Conservation (phyloP, 805 yeast species). For the Ogataea ganodermae region DNA sequence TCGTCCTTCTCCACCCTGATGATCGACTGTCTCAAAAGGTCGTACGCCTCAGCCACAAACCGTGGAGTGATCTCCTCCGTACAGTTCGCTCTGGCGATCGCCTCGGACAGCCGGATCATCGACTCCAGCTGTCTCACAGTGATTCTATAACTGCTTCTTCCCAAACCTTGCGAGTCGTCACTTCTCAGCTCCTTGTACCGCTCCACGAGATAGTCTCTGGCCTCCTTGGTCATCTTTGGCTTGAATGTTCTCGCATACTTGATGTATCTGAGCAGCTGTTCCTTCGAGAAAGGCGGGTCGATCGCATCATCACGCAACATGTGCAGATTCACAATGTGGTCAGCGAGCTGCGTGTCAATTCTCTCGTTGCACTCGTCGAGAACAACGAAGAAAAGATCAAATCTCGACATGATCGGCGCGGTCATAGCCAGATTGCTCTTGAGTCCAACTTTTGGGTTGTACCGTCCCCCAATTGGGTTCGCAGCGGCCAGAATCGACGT, state of each 20-base stretch:
- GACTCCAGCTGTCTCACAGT: conserved; percentile 97
- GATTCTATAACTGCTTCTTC: conserved; percentile 85
- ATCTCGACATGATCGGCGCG: conserved; percentile 98
- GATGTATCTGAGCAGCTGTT: conserved; percentile 84
- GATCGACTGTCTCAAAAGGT: conserved; percentile 83
- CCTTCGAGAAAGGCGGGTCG: conserved; percentile 84
- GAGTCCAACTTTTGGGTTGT: conserved; percentile 81
- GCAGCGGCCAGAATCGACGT: conserved; percentile 99
- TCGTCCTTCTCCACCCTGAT: conserved; percentile 94
- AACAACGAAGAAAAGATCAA: conserved; percentile 91
- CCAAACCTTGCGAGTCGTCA: conserved; percentile 88
- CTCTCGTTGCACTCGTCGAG: conserved; percentile 93
- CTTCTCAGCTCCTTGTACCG: conserved; percentile 83
- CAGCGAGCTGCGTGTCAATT: conserved; percentile 85
- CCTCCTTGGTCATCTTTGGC: conserved; percentile 81
- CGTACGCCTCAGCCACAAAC: conserved; percentile 92
- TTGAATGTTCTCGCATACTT: conserved; percentile 90
- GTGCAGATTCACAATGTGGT: conserved; percentile 90
- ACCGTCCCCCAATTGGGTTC: conserved; percentile 96
- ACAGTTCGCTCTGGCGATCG: conserved; percentile 96
- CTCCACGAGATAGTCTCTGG: conserved; percentile 73
- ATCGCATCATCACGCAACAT: conserved; percentile 90
- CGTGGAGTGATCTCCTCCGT: conserved; percentile 80
- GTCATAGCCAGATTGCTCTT: conserved; percentile 91
- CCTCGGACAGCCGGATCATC: conserved; percentile 90